Evolutionary conservation across 257 asterid genomes (phyloP).

Genomic region (Fraxinus pennsylvanica): DNA sequence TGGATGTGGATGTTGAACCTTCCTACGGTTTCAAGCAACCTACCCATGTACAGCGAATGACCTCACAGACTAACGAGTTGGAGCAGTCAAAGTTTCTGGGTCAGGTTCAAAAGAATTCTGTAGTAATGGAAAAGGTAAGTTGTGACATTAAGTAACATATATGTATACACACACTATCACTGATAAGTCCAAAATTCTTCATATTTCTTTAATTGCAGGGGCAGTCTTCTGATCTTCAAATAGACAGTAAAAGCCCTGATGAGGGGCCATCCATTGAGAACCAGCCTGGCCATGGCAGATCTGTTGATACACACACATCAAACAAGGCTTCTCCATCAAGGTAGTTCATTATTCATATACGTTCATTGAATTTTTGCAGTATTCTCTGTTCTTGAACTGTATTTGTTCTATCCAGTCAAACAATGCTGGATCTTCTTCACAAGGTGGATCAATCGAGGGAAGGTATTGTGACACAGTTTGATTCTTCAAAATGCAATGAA

Average conservation of each 20-base stretch:
- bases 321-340: slow-evolving; percentile 46
- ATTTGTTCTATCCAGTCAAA: slow-evolving; percentile 53
- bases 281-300: slow-evolving; percentile 42
- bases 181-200: slow-evolving; percentile 13
- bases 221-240: slow-evolving; percentile 47
- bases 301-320: slow-evolving; percentile 41
- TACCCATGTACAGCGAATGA: slow-evolving; percentile 36
- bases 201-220: slow-evolving; percentile 47
- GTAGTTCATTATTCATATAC: slow-evolving; percentile 37
- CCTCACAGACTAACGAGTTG: slow-evolving; percentile 45
- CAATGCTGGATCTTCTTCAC: slow-evolving; percentile 91
- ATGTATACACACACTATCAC: background rate
- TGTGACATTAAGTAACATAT: slow-evolving; percentile 11
- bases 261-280: slow-evolving; percentile 44
- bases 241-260: slow-evolving; percentile 40
- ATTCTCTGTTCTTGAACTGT: slow-evolving; percentile 8
- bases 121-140: slow-evolving; percentile 53
- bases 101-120: slow-evolving; percentile 46
- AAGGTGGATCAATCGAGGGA: slow-evolving; percentile 80
- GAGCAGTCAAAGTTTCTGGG: slow-evolving; percentile 52
- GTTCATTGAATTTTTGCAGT: slow-evolving; percentile 1
- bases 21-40: slow-evolving; percentile 49
- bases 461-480: slow-evolving; percentile 38
- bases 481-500: slow-evolving; percentile 43
- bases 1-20: slow-evolving; percentile 58